Base-by-base conservation (phyloP, 2,329 filamentous ascomycete species). In the Diatrype stigma region DNA sequence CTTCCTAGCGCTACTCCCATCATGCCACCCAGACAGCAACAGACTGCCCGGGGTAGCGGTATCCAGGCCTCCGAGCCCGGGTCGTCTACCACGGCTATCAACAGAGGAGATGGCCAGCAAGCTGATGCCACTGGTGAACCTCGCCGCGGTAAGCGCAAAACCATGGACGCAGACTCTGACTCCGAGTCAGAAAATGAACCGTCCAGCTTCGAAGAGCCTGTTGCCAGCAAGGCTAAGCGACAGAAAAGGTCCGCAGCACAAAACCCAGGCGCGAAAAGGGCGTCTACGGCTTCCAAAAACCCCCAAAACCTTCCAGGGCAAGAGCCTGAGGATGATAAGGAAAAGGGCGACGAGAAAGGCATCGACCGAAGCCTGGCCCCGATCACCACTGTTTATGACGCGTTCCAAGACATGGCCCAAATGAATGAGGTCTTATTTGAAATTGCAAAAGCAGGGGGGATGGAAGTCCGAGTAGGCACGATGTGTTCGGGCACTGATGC, bases 401-500 rank as follows among this genome's bases (percentile, higher is more conserved):
- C 67, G 32, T 67, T 69, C 42, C 38, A 55, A 6, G 61, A 69
- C 49, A 59, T 70, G 54, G 38, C 65, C 6, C 16, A 17, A n/a
- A n/a, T n/a, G 17, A 52, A 45, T 26, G 47, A 47, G 47, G 51
- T 57, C 6, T 54, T 68, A 3, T 46, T 42, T 2, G 23, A 63
- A 12, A 61, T 67, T 7, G 62, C 60, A 19, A 49, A 59, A n/a
- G 51, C 53, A 1, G 65, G 64, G 2, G 61, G 62, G 3, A 51
- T 67, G 8, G 40, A 58, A 12, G 57, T 74, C 46, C 63, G 63
- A n/a, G 64, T 91, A 23, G 87, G 78, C 0, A 93, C 89, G 0
- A 82, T 91, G 73, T 92, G 87, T 63, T 91, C 87, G 1, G 89
- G 89, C 0, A 92, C 89, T 0, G 89, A 93, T 58, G 82, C 83